Evolutionary conservation across 2,329 filamentous ascomycete genomes (phyloP).

Genomic region (Hortaea sp.): DNA sequence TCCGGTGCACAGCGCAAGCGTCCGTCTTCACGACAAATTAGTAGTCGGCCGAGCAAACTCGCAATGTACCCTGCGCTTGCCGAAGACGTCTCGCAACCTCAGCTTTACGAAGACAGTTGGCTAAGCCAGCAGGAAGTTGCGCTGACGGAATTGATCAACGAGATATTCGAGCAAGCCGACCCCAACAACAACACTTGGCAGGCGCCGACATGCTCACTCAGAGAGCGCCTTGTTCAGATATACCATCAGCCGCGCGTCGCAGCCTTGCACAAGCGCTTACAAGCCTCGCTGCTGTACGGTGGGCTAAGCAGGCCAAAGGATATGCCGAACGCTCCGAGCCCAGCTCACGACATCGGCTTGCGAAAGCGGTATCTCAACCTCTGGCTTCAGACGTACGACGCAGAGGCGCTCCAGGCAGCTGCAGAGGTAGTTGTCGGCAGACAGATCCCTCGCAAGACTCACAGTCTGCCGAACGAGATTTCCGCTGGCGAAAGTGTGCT

Average conservation of each 20-base stretch:
- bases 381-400: conserved; percentile 50
- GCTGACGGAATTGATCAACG: conserved; percentile 51
- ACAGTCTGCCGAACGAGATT: not conserved
- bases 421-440: conserved; percentile 52
- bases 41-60: conserved; percentile 11
- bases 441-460: conserved; percentile 13
- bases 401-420: conserved; percentile 40
- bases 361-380: conserved; percentile 47
- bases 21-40: too few relatives aligned
- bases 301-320: conserved; percentile 47
- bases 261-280: conserved; percentile 45
- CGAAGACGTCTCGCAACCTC: conserved; percentile 46
- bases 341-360: conserved; percentile 48
- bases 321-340: conserved; percentile 33
- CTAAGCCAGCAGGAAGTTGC: conserved; percentile 51
- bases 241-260: conserved; percentile 45
- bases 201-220: conserved; percentile 19
- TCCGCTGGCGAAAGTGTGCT: conserved; percentile 10
- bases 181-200: conserved; percentile 10
- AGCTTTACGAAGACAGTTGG: conserved; percentile 55
- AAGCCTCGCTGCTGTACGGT: conserved; percentile 49
- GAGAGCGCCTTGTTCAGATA: conserved; percentile 40
- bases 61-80: conserved; percentile 40
- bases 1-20: too few relatives aligned
- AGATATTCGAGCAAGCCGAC: conserved; percentile 38